A percentile compares a stretch with the other conserved stretches of the same genome.
phyloP scores from a whole-genome alignment of 495 filamentous ascomycete genomes.

The Xylaria palmicola region DNA sequence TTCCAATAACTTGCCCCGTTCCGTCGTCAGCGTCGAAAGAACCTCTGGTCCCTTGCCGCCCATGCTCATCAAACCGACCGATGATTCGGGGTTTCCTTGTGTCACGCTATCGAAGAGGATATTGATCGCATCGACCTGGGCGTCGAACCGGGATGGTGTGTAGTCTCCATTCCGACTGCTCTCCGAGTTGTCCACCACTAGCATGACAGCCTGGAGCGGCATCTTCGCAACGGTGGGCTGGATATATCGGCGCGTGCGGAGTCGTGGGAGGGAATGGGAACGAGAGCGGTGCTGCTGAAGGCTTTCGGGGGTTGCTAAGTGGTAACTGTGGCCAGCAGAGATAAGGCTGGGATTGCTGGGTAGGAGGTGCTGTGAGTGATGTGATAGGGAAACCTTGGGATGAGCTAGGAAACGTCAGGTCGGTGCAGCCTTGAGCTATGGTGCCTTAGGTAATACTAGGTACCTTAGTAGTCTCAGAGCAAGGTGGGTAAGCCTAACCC shows the following conservation, averaged over 20 bases:
- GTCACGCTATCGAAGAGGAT: constrained; percentile 94
- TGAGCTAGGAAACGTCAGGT: constrained; percentile 32
- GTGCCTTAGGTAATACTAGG: not conserved
- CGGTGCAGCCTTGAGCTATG: constrained; percentile 33
- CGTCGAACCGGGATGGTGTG: constrained; percentile 88
- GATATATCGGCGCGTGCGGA: not conserved
- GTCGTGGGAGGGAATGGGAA: not conserved
- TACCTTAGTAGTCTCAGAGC: too few species aligned
- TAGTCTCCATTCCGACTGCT: constrained; percentile 97
- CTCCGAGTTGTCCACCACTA: constrained; percentile 94
- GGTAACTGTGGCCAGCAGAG: not conserved
- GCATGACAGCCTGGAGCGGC: constrained; percentile 65
- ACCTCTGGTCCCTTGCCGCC: constrained; percentile 95
- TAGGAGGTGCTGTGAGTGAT: constrained; percentile 9
- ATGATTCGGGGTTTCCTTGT: constrained; percentile 90
- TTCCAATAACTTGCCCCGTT: constrained; percentile 91
- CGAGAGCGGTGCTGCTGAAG: too few species aligned
- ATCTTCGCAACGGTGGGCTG: constrained; percentile 42
- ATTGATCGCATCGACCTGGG: constrained; percentile 90
- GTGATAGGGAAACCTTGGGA: constrained; percentile 7
- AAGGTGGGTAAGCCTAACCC: too few species aligned
- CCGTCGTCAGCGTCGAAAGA: constrained; percentile 89
- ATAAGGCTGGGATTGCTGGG: constrained; percentile 12
- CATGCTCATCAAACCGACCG: constrained; percentile 98
- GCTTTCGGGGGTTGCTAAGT: too few species aligned